phyloP scores from a whole-genome alignment of 129 eudicot species.

The Centrapalus pauciflorus region DNA sequence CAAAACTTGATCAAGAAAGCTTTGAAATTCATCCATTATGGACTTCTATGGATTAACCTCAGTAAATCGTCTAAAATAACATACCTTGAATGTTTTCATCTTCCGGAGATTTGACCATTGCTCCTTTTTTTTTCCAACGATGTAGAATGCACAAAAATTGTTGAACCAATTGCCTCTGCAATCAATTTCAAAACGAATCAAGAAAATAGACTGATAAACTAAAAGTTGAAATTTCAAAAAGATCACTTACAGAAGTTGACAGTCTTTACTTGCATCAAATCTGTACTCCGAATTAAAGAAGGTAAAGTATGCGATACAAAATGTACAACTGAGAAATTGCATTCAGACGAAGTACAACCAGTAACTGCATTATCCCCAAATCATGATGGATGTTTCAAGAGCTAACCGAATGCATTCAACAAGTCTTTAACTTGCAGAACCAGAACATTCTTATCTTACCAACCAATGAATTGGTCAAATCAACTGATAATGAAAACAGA shows the following conservation, averaged over 20 bases:
- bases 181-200: neutral
- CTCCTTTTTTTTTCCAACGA: neutral
- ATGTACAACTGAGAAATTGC: neutral
- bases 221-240: constrained; percentile 15
- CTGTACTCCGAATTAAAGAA: neutral
- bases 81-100: constrained; percentile 16
- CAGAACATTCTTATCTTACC: constrained; percentile 1
- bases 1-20: constrained; percentile 1
- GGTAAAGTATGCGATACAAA: neutral
- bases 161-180: constrained; percentile 15
- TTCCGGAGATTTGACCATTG: constrained; percentile 3
- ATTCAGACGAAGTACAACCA: constrained; percentile 4
- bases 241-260: constrained; percentile 17
- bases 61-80: neutral
- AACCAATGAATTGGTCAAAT: neutral
- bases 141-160: constrained; percentile 3
- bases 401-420: no score
- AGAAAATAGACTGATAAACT: constrained; percentile 20
- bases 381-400: neutral
- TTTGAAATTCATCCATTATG: constrained; percentile 2
- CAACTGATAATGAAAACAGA: neutral
- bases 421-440: neutral
- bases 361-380: constrained; percentile 1
- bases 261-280: constrained; percentile 14
- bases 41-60: neutral